Conservation (phyloP, 331 rosid species). For the Quercus phellos region DNA sequence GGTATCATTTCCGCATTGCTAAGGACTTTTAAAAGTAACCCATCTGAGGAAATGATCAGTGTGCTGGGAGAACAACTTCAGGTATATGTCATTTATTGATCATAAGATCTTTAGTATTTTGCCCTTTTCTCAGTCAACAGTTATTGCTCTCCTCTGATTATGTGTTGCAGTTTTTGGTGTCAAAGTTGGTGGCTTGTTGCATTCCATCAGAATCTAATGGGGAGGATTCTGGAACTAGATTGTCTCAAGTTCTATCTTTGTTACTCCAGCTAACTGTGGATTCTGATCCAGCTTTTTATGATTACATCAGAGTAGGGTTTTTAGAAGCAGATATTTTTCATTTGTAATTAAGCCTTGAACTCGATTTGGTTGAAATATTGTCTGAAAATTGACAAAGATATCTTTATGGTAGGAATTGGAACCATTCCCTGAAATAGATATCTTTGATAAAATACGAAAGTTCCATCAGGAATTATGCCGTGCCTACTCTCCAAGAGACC, state of each 20-base stretch:
- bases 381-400: conserved; percentile 8
- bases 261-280: conserved; percentile 62
- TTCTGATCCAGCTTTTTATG: conserved; percentile 73
- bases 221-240: conserved; percentile 28
- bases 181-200: conserved; percentile 82
- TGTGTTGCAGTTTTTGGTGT: conserved; percentile 65
- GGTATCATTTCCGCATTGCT: conserved; percentile 54
- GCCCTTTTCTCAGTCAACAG: conserved; percentile 1
- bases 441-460: conserved; percentile 55
- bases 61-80: conserved; percentile 89
- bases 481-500: conserved; percentile 67
- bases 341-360: neutral
- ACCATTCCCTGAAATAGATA: conserved; percentile 69
- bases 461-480: conserved; percentile 72
- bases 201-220: conserved; percentile 50
- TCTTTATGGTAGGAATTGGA: conserved; percentile 63
- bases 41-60: conserved; percentile 44
- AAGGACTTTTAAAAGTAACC: conserved; percentile 29
- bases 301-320: conserved; percentile 64
- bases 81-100: conserved; percentile 33
- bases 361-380: neutral
- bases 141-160: conserved; percentile 14
- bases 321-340: conserved; percentile 1
- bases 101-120: neutral
- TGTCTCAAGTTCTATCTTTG: conserved; percentile 58